These are phyloP conservation scores for Cladosporium sp. DNA, from an alignment of 2,329 filamentous ascomycete genomes.

Conservation along the genomic window DNA sequence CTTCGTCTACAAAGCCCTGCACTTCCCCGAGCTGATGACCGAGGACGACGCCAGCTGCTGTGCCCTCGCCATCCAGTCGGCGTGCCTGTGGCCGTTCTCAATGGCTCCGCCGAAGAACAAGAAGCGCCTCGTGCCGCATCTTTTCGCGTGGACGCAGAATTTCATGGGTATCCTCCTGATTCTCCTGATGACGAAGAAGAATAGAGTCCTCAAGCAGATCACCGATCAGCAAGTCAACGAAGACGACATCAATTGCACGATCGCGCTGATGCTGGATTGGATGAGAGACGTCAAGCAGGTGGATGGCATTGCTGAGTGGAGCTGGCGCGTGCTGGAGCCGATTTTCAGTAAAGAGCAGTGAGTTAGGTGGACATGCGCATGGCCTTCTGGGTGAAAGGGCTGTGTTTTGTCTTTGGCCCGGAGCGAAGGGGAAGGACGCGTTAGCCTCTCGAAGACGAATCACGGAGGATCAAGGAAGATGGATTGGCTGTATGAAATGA, in stretches of 20 bases:
- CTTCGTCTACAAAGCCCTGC: constrained; percentile 57
- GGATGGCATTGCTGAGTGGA: constrained; percentile 54
- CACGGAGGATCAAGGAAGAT: too few species aligned
- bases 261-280: constrained; percentile 55
- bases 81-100: constrained; percentile 57
- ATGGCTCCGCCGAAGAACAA: constrained; percentile 54
- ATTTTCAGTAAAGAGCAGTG: constrained; percentile 37
- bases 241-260: too few species aligned
- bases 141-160: constrained; percentile 62
- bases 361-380: too few species aligned
- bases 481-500: too few species aligned
- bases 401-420: too few species aligned
- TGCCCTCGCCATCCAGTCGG: constrained; percentile 54
- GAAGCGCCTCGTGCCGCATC: constrained; percentile 56
- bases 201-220: too few species aligned
- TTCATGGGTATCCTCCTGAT: constrained; percentile 56
- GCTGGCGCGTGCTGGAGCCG: constrained; percentile 48
- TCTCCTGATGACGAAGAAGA: too few species aligned
- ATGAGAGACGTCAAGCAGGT: constrained; percentile 52
- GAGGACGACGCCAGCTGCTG: constrained; percentile 52
- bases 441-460: too few species aligned
- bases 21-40: constrained; percentile 52
- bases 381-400: too few species aligned
- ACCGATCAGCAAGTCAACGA: too few species aligned
- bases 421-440: too few species aligned